phyloP scores from a whole-genome alignment of 1,284 basidiomycete genomes.

The Ustilago vetiveriae region DNA sequence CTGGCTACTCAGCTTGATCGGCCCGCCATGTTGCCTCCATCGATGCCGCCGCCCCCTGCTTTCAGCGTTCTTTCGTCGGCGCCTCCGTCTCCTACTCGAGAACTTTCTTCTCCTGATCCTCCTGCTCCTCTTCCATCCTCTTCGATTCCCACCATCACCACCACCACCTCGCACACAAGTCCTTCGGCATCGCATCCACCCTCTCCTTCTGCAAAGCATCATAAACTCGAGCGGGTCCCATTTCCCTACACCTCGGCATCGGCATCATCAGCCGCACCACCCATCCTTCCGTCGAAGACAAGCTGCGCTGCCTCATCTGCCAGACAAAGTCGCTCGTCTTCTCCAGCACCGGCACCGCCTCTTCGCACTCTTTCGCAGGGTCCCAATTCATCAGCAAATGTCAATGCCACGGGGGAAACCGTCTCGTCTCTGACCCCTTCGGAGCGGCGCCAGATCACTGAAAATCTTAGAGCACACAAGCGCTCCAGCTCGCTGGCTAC shows the following conservation, averaged over 20 bases:
- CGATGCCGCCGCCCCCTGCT: constrained; percentile 9
- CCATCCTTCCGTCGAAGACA: constrained; percentile 12
- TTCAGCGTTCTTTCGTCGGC: constrained; percentile 9
- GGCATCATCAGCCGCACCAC: constrained; percentile 8
- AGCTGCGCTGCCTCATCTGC: constrained; percentile 16
- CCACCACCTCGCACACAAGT: constrained; percentile 4
- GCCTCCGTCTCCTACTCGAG: constrained; percentile 1
- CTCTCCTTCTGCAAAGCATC: not conserved
- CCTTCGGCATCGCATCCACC: constrained; percentile 9
- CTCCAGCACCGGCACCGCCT: constrained; percentile 35
- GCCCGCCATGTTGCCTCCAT: constrained; percentile 13
- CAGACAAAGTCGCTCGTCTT: constrained; percentile 31
- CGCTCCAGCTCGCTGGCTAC: constrained; percentile 38
- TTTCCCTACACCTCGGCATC: constrained; percentile 10
- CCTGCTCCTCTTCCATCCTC: not conserved
- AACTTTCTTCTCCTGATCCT: not conserved
- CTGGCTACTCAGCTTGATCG: not conserved
- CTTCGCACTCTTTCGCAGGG: constrained; percentile 36
- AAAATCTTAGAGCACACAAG: constrained; percentile 27
- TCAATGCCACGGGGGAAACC: constrained; percentile 37
- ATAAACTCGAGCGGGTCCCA: not conserved
- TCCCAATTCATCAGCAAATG: constrained; percentile 22
- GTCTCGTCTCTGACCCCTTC: constrained; percentile 26
- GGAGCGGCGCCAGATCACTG: constrained; percentile 29
- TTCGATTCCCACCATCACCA: constrained; percentile 7